Conservation (phyloP, 768 basidiomycete genomes). For the Hygrocybe punicea region DNA sequence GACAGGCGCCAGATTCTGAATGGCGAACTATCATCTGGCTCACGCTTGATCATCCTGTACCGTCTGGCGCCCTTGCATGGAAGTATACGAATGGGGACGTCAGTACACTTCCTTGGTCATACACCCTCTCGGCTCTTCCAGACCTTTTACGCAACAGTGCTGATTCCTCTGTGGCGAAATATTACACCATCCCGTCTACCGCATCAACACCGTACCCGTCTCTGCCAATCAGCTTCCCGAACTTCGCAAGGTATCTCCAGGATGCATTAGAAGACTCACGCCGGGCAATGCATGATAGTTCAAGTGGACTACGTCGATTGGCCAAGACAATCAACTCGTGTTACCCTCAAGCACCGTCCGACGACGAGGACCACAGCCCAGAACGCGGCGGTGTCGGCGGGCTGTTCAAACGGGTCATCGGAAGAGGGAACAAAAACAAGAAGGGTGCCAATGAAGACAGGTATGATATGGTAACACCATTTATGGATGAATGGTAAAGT, state of each 20-base stretch:
- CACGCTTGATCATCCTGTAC: slow-evolving; percentile 66
- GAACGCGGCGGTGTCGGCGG: slow-evolving; percentile 46
- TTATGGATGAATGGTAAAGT: slow-evolving; percentile 68
- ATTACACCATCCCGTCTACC: slow-evolving; percentile 66
- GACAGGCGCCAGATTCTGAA: slow-evolving; percentile 39
- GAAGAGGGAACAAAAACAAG: slow-evolving; percentile 42
- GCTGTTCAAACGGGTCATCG: slow-evolving; percentile 62
- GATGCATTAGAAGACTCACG: slow-evolving; percentile 68
- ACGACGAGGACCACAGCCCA: slow-evolving; percentile 30
- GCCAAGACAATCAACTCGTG: slow-evolving; percentile 66
- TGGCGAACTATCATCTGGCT: slow-evolving; percentile 80
- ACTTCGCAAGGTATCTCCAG: slow-evolving; percentile 72
- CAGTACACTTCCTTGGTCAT: slow-evolving; percentile 68
- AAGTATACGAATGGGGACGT: slow-evolving; percentile 59
- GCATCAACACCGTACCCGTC: slow-evolving; percentile 58
- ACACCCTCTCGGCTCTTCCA: slow-evolving; percentile 56
- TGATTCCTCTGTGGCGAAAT: slow-evolving; percentile 63
- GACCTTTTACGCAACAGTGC: slow-evolving; percentile 59
- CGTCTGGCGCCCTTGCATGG: slow-evolving; percentile 42
- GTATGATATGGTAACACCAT: slow-evolving; percentile 79
- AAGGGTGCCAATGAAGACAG: slow-evolving; percentile 70
- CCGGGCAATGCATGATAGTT: slow-evolving; percentile 53
- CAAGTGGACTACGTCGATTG: slow-evolving; percentile 60
- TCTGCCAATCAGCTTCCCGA: slow-evolving; percentile 72
- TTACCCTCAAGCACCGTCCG: slow-evolving; percentile 48